A percentile compares a stretch with the other conserved stretches of the same genome.
These are phyloP conservation scores for Aspergillus heteromorphus DNA, from an alignment of 495 filamentous ascomycete genomes.

Conservation along the genomic window DNA sequence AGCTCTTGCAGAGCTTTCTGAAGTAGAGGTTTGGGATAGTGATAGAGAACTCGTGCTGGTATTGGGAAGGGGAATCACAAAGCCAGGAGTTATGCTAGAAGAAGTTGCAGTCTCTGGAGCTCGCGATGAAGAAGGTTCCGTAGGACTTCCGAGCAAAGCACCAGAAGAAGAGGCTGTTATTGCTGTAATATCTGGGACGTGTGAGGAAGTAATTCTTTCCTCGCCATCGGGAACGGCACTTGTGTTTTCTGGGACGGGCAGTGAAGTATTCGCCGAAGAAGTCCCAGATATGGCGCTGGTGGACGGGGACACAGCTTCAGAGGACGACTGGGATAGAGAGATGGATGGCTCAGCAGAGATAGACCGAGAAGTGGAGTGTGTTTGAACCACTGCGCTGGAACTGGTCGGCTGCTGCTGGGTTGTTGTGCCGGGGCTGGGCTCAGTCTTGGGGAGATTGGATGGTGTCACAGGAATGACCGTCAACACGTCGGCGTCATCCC, in stretches of 20 bases:
- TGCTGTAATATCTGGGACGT: background rate
- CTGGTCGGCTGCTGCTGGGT: background rate
- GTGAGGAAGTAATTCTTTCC: background rate
- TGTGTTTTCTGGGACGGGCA: background rate
- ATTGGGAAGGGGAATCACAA: too few relatives aligned
- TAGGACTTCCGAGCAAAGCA: background rate
- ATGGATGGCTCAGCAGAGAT: background rate
- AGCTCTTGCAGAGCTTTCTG: too few relatives aligned
- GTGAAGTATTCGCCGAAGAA: background rate
- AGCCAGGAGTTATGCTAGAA: background rate
- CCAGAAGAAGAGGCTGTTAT: too few relatives aligned
- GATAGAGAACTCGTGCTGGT: too few relatives aligned
- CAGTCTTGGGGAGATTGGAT: background rate
- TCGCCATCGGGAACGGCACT: background rate
- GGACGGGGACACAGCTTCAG: background rate
- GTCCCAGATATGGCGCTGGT: background rate
- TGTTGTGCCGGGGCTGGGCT: background rate
- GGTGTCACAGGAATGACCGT: conserved; percentile 19
- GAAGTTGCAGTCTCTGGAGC: background rate
- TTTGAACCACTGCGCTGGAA: background rate
- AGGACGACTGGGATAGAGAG: background rate
- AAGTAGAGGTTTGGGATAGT: too few relatives aligned
- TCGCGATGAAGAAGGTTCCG: background rate
- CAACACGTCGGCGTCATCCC: conserved; percentile 11
- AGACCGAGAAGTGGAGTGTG: background rate